phyloP scores from a whole-genome alignment of 305 asterid genomes.

The Andrographis paniculata region DNA sequence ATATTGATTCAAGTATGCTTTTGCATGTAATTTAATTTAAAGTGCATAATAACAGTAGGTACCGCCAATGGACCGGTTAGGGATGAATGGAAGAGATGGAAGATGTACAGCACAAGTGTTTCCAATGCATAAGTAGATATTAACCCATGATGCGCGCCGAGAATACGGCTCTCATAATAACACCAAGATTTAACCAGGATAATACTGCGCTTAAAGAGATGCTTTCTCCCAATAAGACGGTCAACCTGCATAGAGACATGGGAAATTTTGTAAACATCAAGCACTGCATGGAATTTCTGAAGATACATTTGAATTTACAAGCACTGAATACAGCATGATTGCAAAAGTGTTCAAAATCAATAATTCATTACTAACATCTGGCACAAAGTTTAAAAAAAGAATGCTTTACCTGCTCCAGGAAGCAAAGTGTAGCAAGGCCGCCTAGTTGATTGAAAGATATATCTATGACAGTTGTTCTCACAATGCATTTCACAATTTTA shows the following conservation, averaged over 20 bases:
- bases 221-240: slow-evolving; percentile 22
- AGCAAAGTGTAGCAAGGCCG: slow-evolving; percentile 87
- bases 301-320: not conserved
- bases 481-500: slow-evolving; percentile 84
- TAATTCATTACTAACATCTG: no score
- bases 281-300: not conserved
- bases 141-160: slow-evolving; percentile 28
- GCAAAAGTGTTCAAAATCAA: not conserved
- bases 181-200: slow-evolving; percentile 38
- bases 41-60: slow-evolving; percentile 3
- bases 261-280: not conserved
- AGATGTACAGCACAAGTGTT: slow-evolving; percentile 23
- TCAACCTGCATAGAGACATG: slow-evolving; percentile 5
- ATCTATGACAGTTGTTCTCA: slow-evolving; percentile 69
- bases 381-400: not conserved
- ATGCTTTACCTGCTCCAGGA: slow-evolving; percentile 86
- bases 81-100: slow-evolving; percentile 27
- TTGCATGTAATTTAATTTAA: not conserved
- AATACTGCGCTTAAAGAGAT: slow-evolving; percentile 33
- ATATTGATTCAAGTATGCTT: not conserved
- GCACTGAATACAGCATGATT: not conserved
- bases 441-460: slow-evolving; percentile 89
- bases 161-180: slow-evolving; percentile 31
- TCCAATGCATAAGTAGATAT: slow-evolving; percentile 34
- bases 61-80: slow-evolving; percentile 27